These are phyloP conservation scores for Pulveroboletus sp. DNA, from an alignment of 768 basidiomycete genomes.

Conservation along the genomic window DNA sequence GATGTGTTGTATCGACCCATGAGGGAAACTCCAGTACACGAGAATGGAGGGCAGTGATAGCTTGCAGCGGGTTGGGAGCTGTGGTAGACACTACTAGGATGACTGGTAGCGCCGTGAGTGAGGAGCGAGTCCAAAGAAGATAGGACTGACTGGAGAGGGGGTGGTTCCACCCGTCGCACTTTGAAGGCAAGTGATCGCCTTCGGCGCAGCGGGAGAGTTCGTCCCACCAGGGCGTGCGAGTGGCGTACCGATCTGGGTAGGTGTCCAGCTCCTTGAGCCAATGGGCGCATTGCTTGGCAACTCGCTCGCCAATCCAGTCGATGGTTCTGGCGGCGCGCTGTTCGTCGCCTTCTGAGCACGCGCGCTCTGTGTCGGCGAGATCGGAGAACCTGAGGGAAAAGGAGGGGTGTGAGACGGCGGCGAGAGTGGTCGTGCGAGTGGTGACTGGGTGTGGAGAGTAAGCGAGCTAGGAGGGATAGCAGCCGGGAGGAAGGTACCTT, in stretches of 20 bases:
- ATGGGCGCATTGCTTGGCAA: conserved; percentile 53
- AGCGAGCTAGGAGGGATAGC: conserved; percentile 1
- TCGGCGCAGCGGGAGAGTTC: conserved; percentile 73
- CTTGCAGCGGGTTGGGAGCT: conserved; percentile 77
- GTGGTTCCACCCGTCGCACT: conserved; percentile 81
- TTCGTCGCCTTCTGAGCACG: conserved; percentile 76
- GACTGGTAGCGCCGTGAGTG: conserved; percentile 41
- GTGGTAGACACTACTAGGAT: conserved; percentile 78
- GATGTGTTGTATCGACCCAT: conserved; percentile 72
- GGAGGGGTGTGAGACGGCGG: conserved; percentile 63
- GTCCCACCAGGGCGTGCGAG: conserved; percentile 82
- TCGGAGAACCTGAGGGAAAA: conserved; percentile 80
- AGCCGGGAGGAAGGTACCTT: conserved; percentile 43
- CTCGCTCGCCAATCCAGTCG: conserved; percentile 80
- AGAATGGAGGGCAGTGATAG: conserved; percentile 70
- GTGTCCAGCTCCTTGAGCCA: conserved; percentile 70
- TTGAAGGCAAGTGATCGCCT: conserved; percentile 70
- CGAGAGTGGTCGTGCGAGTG: conserved; percentile 69
- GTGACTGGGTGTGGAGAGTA: conserved; percentile 48
- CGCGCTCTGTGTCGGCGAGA: conserved; percentile 63
- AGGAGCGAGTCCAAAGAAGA: conserved; percentile 7
- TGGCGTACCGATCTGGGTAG: conserved; percentile 34
- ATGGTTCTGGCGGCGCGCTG: conserved; percentile 72
- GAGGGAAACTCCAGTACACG: conserved; percentile 62
- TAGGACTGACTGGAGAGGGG: conserved; percentile 64